These are phyloP conservation scores for Cercospora nicotianae DNA, from an alignment of 2,329 filamentous ascomycete species.

Conservation along the genomic window DNA sequence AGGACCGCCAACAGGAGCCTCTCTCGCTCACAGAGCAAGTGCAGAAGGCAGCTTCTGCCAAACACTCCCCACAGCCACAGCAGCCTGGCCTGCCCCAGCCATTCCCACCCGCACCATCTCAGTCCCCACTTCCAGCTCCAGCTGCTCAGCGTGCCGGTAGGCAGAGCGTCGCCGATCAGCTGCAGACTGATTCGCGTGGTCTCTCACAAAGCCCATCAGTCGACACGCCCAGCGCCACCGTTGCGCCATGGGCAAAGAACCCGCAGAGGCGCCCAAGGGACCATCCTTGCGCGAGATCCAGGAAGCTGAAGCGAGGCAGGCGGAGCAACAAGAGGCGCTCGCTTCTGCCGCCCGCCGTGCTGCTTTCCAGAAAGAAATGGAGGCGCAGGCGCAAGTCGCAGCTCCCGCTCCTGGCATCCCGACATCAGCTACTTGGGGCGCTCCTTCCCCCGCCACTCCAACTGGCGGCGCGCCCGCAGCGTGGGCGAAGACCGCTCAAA, in stretches of 20 bases:
- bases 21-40: conserved; percentile 82
- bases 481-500: conserved; percentile 66
- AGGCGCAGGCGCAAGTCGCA: conserved; percentile 57
- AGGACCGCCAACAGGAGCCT: conserved; percentile 46
- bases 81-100: conserved; percentile 72
- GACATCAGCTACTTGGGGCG: conserved; percentile 86
- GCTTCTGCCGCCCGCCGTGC: conserved; percentile 76
- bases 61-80: conserved; percentile 54
- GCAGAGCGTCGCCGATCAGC: conserved; percentile 77
- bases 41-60: conserved; percentile 67
- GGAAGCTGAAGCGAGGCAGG: conserved; percentile 89
- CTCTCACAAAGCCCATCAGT: conserved; percentile 73
- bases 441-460: conserved; percentile 66
- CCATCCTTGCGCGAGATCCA: conserved; percentile 96
- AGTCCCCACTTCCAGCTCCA: conserved; percentile 82
- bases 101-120: conserved; percentile 68
- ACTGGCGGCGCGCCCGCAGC: conserved; percentile 50
- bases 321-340: conserved; percentile 81
- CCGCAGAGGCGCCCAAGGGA: conserved; percentile 69
- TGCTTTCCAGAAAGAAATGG: conserved; percentile 76
- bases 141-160: conserved; percentile 75
- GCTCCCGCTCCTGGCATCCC: conserved; percentile 70
- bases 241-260: conserved; percentile 94
- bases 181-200: conserved; percentile 66
- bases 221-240: conserved; percentile 65